Evolutionary conservation across 129 eudicot species (phyloP).

Genomic region (Saussurea involucrata): DNA sequence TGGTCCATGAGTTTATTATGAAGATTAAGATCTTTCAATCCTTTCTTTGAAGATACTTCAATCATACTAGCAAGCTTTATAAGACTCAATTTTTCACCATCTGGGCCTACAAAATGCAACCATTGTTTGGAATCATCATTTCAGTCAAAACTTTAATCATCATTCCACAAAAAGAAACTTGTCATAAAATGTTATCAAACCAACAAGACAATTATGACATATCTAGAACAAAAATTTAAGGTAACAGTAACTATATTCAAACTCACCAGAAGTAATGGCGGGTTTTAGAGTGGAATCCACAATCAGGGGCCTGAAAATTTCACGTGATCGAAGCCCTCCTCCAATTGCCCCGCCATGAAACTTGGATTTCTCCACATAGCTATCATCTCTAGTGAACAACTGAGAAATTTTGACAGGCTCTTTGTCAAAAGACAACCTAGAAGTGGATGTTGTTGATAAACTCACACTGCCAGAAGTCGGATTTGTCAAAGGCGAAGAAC

Average conservation of each 20-base stretch:
- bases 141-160: not conserved
- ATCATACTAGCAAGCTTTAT: slow-evolving; percentile 85
- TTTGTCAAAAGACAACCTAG: slow-evolving; percentile 47
- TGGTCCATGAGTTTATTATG: slow-evolving; percentile 61
- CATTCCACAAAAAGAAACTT: not conserved
- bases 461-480: slow-evolving; percentile 24
- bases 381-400: slow-evolving; percentile 62
- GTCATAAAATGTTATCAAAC: not conserved
- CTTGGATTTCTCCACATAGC: slow-evolving; percentile 46
- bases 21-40: slow-evolving; percentile 59
- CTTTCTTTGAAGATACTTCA: slow-evolving; percentile 81
- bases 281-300: slow-evolving; percentile 58
- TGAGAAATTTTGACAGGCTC: slow-evolving; percentile 36
- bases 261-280: slow-evolving; percentile 46
- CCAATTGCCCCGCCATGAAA: slow-evolving; percentile 44
- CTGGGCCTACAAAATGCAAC: slow-evolving; percentile 40
- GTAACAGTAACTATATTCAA: not conserved
- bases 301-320: slow-evolving; percentile 40
- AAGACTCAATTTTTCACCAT: slow-evolving; percentile 67
- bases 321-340: slow-evolving; percentile 41
- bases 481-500: slow-evolving; percentile 31
- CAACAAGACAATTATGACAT: not conserved
- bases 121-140: not conserved
- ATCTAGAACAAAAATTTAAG: not conserved
- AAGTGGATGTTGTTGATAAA: slow-evolving; percentile 24